A percentile compares a stretch with the other conserved stretches of the same genome.
Conservation (phyloP, 176 grass and related monocot species). For the Zea luxurians region DNA sequence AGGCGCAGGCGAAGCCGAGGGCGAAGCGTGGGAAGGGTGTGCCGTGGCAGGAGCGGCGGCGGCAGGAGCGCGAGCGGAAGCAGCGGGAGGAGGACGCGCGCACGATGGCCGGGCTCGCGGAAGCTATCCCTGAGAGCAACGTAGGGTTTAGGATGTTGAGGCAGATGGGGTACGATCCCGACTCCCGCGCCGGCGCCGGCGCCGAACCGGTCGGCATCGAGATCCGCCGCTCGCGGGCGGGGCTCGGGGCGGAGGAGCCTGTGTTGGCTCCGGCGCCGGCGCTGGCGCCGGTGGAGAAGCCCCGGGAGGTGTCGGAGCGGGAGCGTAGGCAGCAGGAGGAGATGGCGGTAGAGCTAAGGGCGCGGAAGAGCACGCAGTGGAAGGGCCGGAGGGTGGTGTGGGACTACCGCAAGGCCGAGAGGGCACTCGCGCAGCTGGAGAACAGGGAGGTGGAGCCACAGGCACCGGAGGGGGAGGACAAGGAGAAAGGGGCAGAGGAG, state of each 20-base stretch:
- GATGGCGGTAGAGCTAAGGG: slow-evolving; percentile 66
- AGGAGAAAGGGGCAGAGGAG: slow-evolving; percentile 54
- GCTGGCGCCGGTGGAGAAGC: slow-evolving; percentile 26
- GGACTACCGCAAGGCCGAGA: slow-evolving; percentile 70
- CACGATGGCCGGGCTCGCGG: slow-evolving; percentile 56
- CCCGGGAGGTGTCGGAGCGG: slow-evolving; percentile 42
- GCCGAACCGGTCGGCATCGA: slow-evolving; percentile 68
- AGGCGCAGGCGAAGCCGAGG: slow-evolving; percentile 10
- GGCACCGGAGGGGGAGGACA: slow-evolving; percentile 34
- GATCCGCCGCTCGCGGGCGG: slow-evolving; percentile 69
- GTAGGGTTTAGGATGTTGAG: slow-evolving; percentile 85
- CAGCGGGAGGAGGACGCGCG: slow-evolving; percentile 75
- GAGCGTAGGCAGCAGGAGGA: slow-evolving; percentile 53
- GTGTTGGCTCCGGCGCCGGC: background rate
- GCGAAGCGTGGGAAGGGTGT: slow-evolving; percentile 53
- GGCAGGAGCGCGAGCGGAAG: slow-evolving; percentile 55
- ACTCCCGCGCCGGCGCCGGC: slow-evolving; percentile 20
- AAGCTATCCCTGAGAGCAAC: slow-evolving; percentile 80
- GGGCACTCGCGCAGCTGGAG: slow-evolving; percentile 70
- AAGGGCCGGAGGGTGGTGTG: slow-evolving; percentile 53
- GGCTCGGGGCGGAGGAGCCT: slow-evolving; percentile 57
- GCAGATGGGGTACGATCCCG: slow-evolving; percentile 76
- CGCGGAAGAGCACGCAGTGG: slow-evolving; percentile 71
- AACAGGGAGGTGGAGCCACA: slow-evolving; percentile 57
- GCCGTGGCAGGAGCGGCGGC: slow-evolving; percentile 64